Conservation (phyloP, 306 rosid species). For the Neltuma alba region DNA sequence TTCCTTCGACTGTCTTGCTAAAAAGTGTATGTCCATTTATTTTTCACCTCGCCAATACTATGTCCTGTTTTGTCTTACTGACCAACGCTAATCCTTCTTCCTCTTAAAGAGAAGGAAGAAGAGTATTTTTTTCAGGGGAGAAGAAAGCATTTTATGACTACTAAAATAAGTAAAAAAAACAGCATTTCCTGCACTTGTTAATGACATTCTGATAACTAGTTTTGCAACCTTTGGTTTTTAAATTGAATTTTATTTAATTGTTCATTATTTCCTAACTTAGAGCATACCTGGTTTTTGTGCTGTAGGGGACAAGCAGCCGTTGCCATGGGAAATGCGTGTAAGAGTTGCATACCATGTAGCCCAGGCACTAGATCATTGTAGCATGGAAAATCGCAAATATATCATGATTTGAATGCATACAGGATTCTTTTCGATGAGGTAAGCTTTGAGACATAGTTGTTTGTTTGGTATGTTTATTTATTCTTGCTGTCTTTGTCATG, state of each 20-base stretch:
- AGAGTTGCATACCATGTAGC: slow-evolving; percentile 89
- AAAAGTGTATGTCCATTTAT: not conserved
- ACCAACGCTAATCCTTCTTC: not conserved
- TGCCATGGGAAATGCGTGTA: slow-evolving; percentile 96
- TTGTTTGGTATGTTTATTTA: slow-evolving; percentile 23
- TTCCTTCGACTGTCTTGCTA: not conserved
- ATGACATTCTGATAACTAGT: not conserved
- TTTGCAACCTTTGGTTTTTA: not conserved
- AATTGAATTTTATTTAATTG: not conserved
- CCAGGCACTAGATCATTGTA: slow-evolving; percentile 90
- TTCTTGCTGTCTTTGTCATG: not conserved
- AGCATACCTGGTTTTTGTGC: slow-evolving; percentile 32
- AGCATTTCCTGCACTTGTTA: not conserved
- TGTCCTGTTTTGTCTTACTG: slow-evolving; percentile 18
- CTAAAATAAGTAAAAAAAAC: not conserved
- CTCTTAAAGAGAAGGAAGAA: not conserved
- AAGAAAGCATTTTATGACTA: not conserved
- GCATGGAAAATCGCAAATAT: slow-evolving; percentile 77
- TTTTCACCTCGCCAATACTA: not conserved
- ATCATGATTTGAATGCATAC: slow-evolving; percentile 90
- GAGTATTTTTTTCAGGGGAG: not conserved
- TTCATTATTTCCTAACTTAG: not conserved
- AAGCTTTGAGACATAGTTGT: slow-evolving; percentile 21
- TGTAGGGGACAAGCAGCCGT: slow-evolving; percentile 90
- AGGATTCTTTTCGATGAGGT: slow-evolving; percentile 92